Evolutionary conservation across 257 asterid species (phyloP).

Genomic region (Salvia hispanica): DNA sequence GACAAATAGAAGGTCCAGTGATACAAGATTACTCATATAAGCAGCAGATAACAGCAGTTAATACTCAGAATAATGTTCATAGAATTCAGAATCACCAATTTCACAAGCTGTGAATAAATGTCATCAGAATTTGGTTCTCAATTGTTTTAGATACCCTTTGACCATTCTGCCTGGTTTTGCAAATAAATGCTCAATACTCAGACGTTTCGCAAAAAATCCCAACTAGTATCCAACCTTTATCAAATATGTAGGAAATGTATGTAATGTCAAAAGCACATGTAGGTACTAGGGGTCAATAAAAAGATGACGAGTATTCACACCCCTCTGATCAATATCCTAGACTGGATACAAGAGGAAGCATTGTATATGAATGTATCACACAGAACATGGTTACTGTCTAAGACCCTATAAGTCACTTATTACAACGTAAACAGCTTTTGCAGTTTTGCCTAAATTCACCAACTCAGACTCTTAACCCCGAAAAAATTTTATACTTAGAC

Average conservation of each 20-base stretch:
- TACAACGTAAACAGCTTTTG: constrained; percentile 4
- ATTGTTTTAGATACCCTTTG: constrained; percentile 4
- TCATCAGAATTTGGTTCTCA: constrained; percentile 15
- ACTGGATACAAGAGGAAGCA: constrained; percentile 18
- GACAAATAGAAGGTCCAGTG: constrained; percentile 1
- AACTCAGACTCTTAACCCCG: neutral
- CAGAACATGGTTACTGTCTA: neutral
- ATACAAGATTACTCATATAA: neutral
- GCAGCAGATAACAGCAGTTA: neutral
- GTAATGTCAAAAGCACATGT: constrained; percentile 17
- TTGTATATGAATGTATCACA: neutral
- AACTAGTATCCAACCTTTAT: constrained; percentile 1
- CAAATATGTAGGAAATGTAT: neutral
- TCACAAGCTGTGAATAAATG: constrained; percentile 8
- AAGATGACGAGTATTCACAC: neutral
- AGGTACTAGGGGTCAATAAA: constrained; percentile 5
- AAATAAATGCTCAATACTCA: constrained; percentile 10
- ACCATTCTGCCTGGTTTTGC: constrained; percentile 9
- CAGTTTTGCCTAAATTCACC: neutral
- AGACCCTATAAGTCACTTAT: neutral
- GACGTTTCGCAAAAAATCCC: constrained; percentile 6
- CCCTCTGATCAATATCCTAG: constrained; percentile 1
- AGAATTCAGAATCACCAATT: constrained; percentile 9
- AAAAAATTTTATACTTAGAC: neutral
- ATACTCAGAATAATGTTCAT: neutral